Evolutionary conservation across 176 grass and related monocot genomes (phyloP), one percentile per base, ranked within the genome.

Genomic region (Leersia perrieri): DNA sequence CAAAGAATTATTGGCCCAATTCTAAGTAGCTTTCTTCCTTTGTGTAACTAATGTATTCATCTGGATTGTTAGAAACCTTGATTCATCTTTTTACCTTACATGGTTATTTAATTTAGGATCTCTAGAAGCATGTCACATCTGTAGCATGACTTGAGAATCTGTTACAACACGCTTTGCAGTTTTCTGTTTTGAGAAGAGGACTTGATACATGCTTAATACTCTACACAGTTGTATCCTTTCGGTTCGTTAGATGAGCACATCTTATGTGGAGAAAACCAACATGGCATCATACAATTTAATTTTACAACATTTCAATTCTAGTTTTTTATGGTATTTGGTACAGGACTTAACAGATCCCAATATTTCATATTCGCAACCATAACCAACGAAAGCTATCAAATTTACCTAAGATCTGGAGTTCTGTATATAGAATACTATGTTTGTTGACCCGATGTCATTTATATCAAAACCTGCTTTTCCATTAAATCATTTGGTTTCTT

Each of bases 111-210:
- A 33, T 72, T 55, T 33, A 32, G 15, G 0, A 31, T 28, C 18
- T 66, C 29, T 66, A 57, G 73, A 72, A 73, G 34, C 60, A 83
- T 22, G 45, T 42, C 60, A 29, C 15, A 33, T 30, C 73, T 73
- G 10, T 16, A 44, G 66, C 66, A 66, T 67, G 42, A 78, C 76
- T 35, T 31, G 14, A 2, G 44, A 72, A 83, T 72, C 39, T 22
- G 58, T 73, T 66, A 35, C 14, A 34, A 16, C 61, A 80, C 2
- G 2, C 47, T 69, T 49, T 75, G 28, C 47, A 45, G n/a, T 60
- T 72, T 9, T 72, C 27, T 61, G 33, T 71, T 60, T 72, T 60
- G 6, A 31, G 25, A 51, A 10, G 45, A 57, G 9, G 18, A 15
- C 28, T 29, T 55, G 41, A 22, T 76, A 1, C 33, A 72, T 72